phyloP scores from a whole-genome alignment of 257 asterid species.

The Ajuga chamaepitys region DNA sequence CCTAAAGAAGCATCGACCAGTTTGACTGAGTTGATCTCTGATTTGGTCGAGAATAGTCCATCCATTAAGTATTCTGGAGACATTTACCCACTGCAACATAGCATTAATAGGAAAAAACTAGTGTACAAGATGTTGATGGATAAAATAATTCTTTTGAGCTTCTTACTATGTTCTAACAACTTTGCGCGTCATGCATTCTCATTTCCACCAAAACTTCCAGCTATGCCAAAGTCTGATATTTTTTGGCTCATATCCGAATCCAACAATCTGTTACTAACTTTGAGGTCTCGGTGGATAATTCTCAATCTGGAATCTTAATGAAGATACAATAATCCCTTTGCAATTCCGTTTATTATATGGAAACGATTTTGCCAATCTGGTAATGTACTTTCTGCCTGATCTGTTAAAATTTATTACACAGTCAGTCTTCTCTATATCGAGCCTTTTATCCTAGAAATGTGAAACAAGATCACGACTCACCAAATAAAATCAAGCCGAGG shows the following conservation, averaged over 20 bases:
- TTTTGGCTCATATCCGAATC: neutral
- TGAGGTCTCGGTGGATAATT: neutral
- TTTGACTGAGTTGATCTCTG: neutral
- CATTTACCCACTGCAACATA: neutral
- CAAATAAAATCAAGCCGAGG: neutral
- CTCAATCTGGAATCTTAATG: neutral
- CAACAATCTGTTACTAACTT: neutral
- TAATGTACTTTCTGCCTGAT: neutral
- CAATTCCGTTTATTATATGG: neutral
- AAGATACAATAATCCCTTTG: neutral
- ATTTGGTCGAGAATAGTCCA: neutral
- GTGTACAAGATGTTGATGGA: neutral
- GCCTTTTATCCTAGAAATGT: neutral
- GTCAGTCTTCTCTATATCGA: neutral
- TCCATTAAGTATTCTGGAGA: neutral
- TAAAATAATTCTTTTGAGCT: too few species aligned
- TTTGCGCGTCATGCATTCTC: neutral
- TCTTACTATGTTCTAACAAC: constrained; percentile 13
- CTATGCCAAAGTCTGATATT: constrained; percentile 2
- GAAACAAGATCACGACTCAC: neutral
- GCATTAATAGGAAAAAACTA: too few species aligned
- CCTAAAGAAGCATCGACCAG: neutral
- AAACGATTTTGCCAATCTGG: neutral
- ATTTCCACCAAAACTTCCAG: neutral
- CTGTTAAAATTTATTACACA: neutral